Conservation (phyloP, 176 grass and related monocot species). For the Microstegium vimineum region DNA sequence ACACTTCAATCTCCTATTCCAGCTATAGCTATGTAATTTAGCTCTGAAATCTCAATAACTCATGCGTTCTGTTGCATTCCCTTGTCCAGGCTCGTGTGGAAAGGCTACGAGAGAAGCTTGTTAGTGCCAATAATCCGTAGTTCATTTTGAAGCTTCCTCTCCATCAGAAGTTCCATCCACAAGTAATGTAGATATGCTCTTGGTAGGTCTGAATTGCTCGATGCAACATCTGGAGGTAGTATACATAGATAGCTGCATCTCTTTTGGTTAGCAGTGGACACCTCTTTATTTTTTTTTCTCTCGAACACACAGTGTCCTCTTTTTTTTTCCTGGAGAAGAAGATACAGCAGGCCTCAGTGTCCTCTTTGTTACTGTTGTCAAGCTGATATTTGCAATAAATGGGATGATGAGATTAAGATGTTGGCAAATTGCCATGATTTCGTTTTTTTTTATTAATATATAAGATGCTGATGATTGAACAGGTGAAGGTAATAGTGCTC, state of each 20-base stretch:
- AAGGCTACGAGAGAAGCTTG: slow-evolving; percentile 62
- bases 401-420: background rate
- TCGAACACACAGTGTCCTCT: background rate
- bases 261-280: slow-evolving; percentile 13
- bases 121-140: slow-evolving; percentile 32
- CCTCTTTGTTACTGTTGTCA: background rate
- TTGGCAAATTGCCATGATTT: background rate
- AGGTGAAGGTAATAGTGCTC: background rate
- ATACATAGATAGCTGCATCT: background rate
- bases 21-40: background rate
- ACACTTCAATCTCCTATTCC: background rate
- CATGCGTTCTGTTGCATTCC: slow-evolving; percentile 13
- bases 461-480: background rate
- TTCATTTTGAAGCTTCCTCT: background rate
- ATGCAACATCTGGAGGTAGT: background rate
- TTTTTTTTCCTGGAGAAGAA: too few species aligned
- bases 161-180: background rate
- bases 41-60: background rate
- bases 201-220: background rate
- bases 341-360: too few species aligned
- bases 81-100: slow-evolving; percentile 56
- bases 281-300: too few species aligned
- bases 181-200: background rate
- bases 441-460: background rate
- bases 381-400: slow-evolving; percentile 6